Evolutionary conservation across 2,329 filamentous ascomycete genomes (phyloP).

Genomic region (Aureobasidium uvarum): DNA sequence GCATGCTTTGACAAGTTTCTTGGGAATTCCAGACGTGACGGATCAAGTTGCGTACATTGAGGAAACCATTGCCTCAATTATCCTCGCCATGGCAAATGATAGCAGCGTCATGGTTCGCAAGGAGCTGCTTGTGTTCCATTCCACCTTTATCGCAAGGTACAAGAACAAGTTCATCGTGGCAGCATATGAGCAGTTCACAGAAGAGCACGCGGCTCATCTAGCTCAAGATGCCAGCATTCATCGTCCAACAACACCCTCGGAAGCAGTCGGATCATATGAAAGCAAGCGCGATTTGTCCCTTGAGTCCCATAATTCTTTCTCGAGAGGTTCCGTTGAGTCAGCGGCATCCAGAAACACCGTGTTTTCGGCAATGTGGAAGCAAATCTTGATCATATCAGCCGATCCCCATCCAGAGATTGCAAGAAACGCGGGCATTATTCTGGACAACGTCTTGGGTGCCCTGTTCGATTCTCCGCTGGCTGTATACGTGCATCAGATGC

Average conservation of each 20-base stretch:
- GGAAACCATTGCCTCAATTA: slow-evolving; percentile 82
- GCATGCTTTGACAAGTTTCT: slow-evolving; percentile 87
- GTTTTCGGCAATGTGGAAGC: slow-evolving; percentile 92
- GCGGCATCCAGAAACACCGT: slow-evolving; percentile 73
- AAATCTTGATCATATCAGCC: slow-evolving; percentile 83
- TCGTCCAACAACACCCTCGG: slow-evolving; percentile 21
- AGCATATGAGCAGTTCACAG: slow-evolving; percentile 83
- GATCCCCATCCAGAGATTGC: slow-evolving; percentile 95
- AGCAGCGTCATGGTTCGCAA: slow-evolving; percentile 92
- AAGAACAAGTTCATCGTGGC: slow-evolving; percentile 89
- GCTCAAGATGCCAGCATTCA: slow-evolving; percentile 20
- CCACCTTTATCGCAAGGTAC: slow-evolving; percentile 84
- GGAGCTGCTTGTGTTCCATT: slow-evolving; percentile 90
- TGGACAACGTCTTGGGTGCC: slow-evolving; percentile 79
- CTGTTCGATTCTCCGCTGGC: slow-evolving; percentile 76
- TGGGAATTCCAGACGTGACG: slow-evolving; percentile 89
- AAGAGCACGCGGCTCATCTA: slow-evolving; percentile 54
- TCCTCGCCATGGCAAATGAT: slow-evolving; percentile 89
- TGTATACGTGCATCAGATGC: slow-evolving; percentile 64
- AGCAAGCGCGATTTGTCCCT: slow-evolving; percentile 24
- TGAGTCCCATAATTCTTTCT: not conserved
- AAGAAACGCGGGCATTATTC: slow-evolving; percentile 75
- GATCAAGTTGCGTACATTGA: slow-evolving; percentile 89
- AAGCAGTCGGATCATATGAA: slow-evolving; percentile 28
- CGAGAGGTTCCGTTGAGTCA: slow-evolving; percentile 8